phyloP scores from a whole-genome alignment of 2,329 filamentous ascomycete genomes.

The Metarhizium humberi region DNA sequence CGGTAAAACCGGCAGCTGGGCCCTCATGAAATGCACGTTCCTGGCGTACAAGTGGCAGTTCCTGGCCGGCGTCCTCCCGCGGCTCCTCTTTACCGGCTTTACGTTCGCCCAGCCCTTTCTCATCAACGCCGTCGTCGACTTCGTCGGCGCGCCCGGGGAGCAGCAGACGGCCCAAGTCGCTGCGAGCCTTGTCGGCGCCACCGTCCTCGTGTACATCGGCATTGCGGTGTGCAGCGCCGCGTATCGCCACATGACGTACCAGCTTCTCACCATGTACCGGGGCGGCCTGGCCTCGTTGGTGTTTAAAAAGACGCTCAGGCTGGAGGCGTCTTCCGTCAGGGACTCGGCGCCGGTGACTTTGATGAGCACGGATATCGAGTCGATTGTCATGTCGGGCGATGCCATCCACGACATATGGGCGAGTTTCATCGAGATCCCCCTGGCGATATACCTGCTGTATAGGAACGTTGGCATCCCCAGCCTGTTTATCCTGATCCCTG shows the following conservation, averaged over 20 bases:
- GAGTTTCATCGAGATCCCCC: conserved; percentile 23
- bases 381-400: conserved; percentile 16
- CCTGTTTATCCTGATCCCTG: conserved; percentile 17
- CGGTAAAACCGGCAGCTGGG: conserved; percentile 11
- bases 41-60: conserved; percentile 20
- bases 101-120: conserved; percentile 30
- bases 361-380: conserved; percentile 37
- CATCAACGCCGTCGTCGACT: conserved; percentile 24
- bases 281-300: conserved; percentile 33
- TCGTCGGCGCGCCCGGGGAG: conserved; percentile 17
- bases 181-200: conserved; percentile 31
- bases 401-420: conserved; percentile 29
- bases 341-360: conserved; percentile 31
- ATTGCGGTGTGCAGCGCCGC: conserved; percentile 25
- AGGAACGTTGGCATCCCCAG: conserved; percentile 20
- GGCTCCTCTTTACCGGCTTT: conserved; percentile 29
- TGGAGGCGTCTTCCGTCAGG: conserved; percentile 20
- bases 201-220: conserved; percentile 30
- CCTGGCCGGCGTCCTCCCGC: conserved; percentile 23
- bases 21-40: conserved; percentile 18
- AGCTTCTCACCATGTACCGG: conserved; percentile 26
- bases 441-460: conserved; percentile 27
- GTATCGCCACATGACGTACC: conserved; percentile 25
- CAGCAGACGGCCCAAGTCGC: conserved; percentile 17
- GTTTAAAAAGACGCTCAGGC: conserved; percentile 34